Conservation (phyloP, 345 rosid genomes). For the Hibiscus syriacus region DNA sequence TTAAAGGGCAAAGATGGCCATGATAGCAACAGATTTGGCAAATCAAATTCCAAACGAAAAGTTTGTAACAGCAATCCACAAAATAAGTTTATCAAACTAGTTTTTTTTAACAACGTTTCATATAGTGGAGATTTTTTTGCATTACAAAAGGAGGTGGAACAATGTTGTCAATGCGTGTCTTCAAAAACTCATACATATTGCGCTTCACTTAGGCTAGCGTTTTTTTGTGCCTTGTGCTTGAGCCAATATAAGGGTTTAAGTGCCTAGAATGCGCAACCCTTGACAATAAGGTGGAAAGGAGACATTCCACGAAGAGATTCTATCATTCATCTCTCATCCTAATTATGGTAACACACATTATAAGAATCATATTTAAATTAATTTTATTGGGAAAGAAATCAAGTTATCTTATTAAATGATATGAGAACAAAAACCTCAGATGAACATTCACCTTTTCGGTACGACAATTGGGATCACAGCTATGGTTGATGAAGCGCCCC, state of each 20-base stretch:
- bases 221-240: too few species aligned
- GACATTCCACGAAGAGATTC: background rate
- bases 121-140: background rate
- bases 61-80: background rate
- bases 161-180: too few species aligned
- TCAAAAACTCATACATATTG: too few species aligned
- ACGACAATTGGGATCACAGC: conserved; percentile 98
- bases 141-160: background rate
- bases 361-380: background rate
- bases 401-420: background rate
- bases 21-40: background rate
- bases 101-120: background rate
- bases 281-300: background rate
- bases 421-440: background rate
- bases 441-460: conserved; percentile 65
- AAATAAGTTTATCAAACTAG: background rate
- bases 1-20: background rate
- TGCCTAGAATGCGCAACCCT: too few species aligned
- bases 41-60: background rate
- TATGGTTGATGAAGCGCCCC: conserved; percentile 98
- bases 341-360: background rate
- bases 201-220: too few species aligned
- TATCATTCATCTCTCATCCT: background rate
- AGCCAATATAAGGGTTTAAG: too few species aligned
- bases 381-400: background rate